Evolutionary conservation across 2,329 filamentous ascomycete species (phyloP).

Genomic region (Cercospora citrullina): DNA sequence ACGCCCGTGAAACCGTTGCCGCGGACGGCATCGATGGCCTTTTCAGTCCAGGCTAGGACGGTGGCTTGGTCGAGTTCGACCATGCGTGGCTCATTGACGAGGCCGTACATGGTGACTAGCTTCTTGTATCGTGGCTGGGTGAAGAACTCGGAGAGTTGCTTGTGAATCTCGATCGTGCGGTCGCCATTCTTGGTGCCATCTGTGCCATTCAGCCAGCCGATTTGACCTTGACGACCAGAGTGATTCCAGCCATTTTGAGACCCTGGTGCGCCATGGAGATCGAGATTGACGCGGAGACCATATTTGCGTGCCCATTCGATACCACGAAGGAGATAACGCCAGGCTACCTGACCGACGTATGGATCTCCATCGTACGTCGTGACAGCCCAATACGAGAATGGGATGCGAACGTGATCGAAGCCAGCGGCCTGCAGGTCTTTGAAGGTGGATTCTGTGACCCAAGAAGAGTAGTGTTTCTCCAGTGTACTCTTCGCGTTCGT

Average conservation of each 20-base stretch:
- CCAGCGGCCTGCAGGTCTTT: slow-evolving; percentile 81
- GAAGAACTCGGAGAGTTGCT: slow-evolving; percentile 87
- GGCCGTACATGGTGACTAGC: slow-evolving; percentile 86
- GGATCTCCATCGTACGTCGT: slow-evolving; percentile 81
- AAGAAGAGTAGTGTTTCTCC: slow-evolving; percentile 90
- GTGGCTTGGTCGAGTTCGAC: slow-evolving; percentile 59
- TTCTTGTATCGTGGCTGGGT: slow-evolving; percentile 90
- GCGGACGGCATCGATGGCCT: slow-evolving; percentile 71
- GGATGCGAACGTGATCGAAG: slow-evolving; percentile 94
- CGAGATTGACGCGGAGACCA: slow-evolving; percentile 87
- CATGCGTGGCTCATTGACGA: slow-evolving; percentile 94
- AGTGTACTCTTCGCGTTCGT: slow-evolving; percentile 64
- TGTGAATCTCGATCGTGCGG: slow-evolving; percentile 81
- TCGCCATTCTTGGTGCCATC: slow-evolving; percentile 76
- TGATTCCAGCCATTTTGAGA: slow-evolving; percentile 99
- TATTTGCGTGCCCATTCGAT: slow-evolving; percentile 95
- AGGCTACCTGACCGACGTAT: slow-evolving; percentile 82
- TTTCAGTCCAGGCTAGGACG: slow-evolving; percentile 77
- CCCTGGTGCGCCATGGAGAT: slow-evolving; percentile 86
- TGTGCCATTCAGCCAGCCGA: slow-evolving; percentile 89
- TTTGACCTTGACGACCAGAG: slow-evolving; percentile 75
- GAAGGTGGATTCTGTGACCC: slow-evolving; percentile 83
- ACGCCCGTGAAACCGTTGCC: slow-evolving; percentile 71
- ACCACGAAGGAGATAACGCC: slow-evolving; percentile 87
- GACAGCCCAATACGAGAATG: slow-evolving; percentile 93